Evolutionary conservation across 1,284 basidiomycete species (phyloP), one percentile per base, ranked within the genome.

Genomic region (Rhodotorula sp.): DNA sequence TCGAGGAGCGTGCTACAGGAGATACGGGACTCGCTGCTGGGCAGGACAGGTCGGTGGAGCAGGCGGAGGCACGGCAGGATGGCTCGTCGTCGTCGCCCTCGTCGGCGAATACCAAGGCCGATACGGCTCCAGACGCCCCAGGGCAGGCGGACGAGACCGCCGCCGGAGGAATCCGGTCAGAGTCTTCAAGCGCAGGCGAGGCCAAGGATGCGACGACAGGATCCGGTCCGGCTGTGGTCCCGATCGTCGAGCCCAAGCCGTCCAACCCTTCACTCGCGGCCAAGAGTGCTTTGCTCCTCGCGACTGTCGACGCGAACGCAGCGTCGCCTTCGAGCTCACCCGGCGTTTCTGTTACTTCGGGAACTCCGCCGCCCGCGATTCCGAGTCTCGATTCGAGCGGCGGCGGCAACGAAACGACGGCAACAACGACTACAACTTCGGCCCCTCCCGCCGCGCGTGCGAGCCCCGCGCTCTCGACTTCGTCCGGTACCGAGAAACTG

Each of bases 391-490:
- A 23, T 23, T 34, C 38, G 14, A 38, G 57, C 57, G 31, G 23
- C 38, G 19, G 31, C 14, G 34, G 18, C 34, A 10, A 18, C 23
- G 48, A 19, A 23, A 5, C 52, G n/a, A 31, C 52, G 28, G 26
- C 15, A 19, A 38, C 18, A 3, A n/a, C 45, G 23, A 16, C 62
- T 6, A 19, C 45, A 52, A 21, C 64, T 45, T 45, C n/a, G 16
- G 45, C 45, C 16, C 47, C 61, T n/a, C 26, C 55, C 57, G 21
- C 43, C 49, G 47, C 48, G 31, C 19, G 74, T 56, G 50, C 72
- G 4, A 52, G 64, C n/a, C 57, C 61, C 21, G 62, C 69, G 6
- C 54, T 48, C 34, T 62, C 68, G n/a, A 64, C 79, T 64, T 85
- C 60, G 7, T 55, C 66, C 0, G 58, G 58, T 0, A n/a, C 54